Evolutionary conservation across 257 asterid species (phyloP), one percentile per base, ranked within the genome.

Genomic region (Linderniella brevidens): DNA sequence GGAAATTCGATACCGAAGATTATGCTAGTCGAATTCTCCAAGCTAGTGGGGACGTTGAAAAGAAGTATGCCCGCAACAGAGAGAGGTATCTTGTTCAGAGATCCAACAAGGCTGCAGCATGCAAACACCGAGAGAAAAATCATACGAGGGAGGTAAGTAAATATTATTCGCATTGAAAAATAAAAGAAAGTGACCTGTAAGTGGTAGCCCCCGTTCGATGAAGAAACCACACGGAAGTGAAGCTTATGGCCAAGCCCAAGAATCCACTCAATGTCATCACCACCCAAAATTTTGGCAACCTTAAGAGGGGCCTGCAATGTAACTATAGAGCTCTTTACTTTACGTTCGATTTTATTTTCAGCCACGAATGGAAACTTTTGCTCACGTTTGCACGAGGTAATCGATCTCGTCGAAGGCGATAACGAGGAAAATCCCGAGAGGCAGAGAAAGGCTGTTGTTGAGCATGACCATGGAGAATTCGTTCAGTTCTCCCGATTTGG

Each of bases 141-240:
- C 37, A 15, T 41, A 46, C 47, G 17, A 32, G 46, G 38, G 8
- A 19, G 9, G 11, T 25, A 17, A 17, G 11, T 13, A 50, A n/a
- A 7, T 44, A 46, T 17, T 36, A 15, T 36, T 12, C 5, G 29
- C 35, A 37, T 13, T 8, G 0, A 17, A 19, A 41, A n/a, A 13
- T n/a, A 25, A 25, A 25, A 25, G 32, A 18, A 0, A 11, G 11
- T 13, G n/a, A 86, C 97, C 97, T 77, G 65, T 86, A 86, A 3
- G 94, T 82, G 35, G 97, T 86, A 50, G 94, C 92, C 49, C 93
- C 80, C 1, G 97, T 86, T 75, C 82, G 97, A 76, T 79, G 97
- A 51, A 86, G 94, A 69, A 25, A 25, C 32, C 32, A 25, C 4
- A 25, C 6, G 32, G 32, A 25, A 25, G 32, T 25, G 32, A 25